These are phyloP conservation scores for Symbiodinium pilosum DNA, from an alignment of 73 alveolate species.

Conservation along the genomic window DNA sequence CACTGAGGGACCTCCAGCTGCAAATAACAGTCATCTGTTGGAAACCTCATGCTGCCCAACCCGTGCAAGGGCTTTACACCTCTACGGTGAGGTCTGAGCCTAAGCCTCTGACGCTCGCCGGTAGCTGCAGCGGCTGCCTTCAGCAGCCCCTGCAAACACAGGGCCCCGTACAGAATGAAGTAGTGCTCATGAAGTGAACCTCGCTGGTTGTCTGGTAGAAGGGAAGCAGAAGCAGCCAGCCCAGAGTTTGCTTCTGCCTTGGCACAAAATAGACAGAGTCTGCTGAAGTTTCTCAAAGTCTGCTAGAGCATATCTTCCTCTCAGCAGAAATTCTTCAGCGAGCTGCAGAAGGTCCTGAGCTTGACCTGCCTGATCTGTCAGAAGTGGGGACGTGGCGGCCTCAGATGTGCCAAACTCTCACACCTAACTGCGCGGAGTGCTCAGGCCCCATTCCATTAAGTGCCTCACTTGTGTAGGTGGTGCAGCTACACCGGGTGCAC, in stretches of 20 bases:
- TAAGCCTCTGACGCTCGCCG: conserved; percentile 33
- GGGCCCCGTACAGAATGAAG: too few species aligned
- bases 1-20: conserved; percentile 18
- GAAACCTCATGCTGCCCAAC: too few species aligned
- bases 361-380: not conserved
- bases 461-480: not conserved
- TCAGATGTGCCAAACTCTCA: not conserved
- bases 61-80: too few species aligned
- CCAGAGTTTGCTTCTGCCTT: conserved; percentile 36
- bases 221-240: conserved; percentile 73
- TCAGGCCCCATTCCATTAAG: too few species aligned
- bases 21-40: not conserved
- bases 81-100: too few species aligned
- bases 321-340: too few species aligned
- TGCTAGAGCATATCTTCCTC: too few species aligned
- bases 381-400: not conserved
- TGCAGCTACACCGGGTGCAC: conserved; percentile 7
- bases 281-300: not conserved
- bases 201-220: conserved; percentile 85
- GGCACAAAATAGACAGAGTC: not conserved
- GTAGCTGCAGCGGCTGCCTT: conserved; percentile 30
- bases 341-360: not conserved
- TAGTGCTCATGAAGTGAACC: not conserved
- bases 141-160: conserved; percentile 36
- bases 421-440: not conserved